Evolutionary conservation across 306 rosid genomes (phyloP).

Genomic region (Medicago ruthenica): DNA sequence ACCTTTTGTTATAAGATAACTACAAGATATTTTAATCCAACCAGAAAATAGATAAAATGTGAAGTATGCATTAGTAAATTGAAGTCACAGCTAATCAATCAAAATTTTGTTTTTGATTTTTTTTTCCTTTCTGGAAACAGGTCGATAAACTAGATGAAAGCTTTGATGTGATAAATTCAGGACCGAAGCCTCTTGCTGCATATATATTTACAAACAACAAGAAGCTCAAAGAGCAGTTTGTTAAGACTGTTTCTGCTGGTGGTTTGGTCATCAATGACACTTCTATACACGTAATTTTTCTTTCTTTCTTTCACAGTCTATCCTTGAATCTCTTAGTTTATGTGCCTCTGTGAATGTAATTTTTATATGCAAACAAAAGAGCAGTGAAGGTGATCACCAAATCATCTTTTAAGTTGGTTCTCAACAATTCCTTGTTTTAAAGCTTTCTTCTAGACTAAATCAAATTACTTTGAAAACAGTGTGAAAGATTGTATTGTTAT

Average conservation of each 20-base stretch:
- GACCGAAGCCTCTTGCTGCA: constrained; percentile 97
- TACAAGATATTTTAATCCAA: neutral
- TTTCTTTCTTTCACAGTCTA: constrained; percentile 25
- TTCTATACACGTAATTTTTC: constrained; percentile 66
- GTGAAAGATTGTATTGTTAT: too few relatives aligned
- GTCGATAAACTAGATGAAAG: constrained; percentile 85
- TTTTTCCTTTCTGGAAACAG: constrained; percentile 54
- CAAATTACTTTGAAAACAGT: too few relatives aligned
- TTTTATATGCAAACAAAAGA: constrained; percentile 27
- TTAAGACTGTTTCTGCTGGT: constrained; percentile 75
- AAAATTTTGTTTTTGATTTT: neutral
- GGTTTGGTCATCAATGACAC: constrained; percentile 93
- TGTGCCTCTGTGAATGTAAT: neutral
- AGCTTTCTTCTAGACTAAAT: neutral
- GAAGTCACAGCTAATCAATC: constrained; percentile 1
- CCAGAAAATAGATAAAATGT: constrained; percentile 26
- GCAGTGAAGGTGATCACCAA: too few relatives aligned
- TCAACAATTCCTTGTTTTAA: too few relatives aligned
- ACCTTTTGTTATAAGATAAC: neutral
- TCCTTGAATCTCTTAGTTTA: constrained; percentile 16
- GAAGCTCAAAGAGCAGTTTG: constrained; percentile 79
- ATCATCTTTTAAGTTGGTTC: too few relatives aligned
- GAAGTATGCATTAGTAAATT: constrained; percentile 5
- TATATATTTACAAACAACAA: constrained; percentile 81
- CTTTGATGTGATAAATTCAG: constrained; percentile 75